Evolutionary conservation across 2,329 filamentous ascomycete species (phyloP), one percentile per base, ranked within the genome.

Genomic region (Hymenoscyphus fraxineus): DNA sequence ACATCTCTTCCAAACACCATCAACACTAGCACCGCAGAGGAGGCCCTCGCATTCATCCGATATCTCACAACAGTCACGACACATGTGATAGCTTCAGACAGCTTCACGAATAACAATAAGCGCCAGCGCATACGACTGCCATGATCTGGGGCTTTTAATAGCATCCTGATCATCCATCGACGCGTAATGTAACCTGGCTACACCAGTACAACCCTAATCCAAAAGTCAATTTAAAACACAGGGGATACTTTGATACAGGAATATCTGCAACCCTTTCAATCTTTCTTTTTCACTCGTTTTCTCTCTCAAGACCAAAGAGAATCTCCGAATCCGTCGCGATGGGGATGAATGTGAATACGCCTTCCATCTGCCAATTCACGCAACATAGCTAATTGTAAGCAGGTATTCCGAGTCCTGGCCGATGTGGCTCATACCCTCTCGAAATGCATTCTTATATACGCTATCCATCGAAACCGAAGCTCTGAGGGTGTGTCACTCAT

Each of bases 401-500:
- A 76, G 74, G 71, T 83, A 65, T 88, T 97, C 78, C 91, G 92
- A 73, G 84, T 96, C 73, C 77, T 92, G 72, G 94, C 86, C 75
- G 94, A 98, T 77, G 78, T 94, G 72, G 92, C 90, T 73, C 94
- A 98, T 76, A 86, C 92, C 57, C 82, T 87, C 59, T 95, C 93
- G 64, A 97, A 97, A 83, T 87, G 88, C 76, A 95, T 97, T 75
- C 84, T 97, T 72, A 92, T 97, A 79, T 91, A 88, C 80, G 88
- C 93, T 63, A 97, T 97, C 73, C 92, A 97, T 78, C 85, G 86
- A 70, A 97, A 97, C 75, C 85, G 85, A 74, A 95, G 90, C 76
- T 90, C 93, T 58, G 93, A 97, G 82, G 92, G 93, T 65, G 90
- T 97, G 66, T 97, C 93, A 31, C 87, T 97, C 74, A 91, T 98